phyloP scores from a whole-genome alignment of 2,329 filamentous ascomycete genomes.

The Phaeophleospora eucalypticola region DNA sequence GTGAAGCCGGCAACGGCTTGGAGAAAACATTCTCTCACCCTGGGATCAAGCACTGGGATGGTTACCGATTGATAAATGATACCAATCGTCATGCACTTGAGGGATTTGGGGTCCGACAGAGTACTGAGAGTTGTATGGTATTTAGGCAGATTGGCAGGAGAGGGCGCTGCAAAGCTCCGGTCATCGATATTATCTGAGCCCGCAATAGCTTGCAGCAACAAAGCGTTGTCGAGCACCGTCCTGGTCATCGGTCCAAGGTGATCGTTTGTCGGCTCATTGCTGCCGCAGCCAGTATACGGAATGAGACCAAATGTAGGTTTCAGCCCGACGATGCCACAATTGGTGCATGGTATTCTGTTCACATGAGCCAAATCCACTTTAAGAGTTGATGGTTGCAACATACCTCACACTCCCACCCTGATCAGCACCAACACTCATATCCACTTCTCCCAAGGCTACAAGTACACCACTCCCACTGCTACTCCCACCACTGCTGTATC shows the following conservation, averaged over 20 bases:
- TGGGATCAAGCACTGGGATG: constrained; percentile 33
- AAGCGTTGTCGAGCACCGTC: constrained; percentile 42
- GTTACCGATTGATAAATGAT: constrained; percentile 43
- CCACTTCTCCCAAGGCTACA: constrained; percentile 39
- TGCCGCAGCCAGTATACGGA: constrained; percentile 48
- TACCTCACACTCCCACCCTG: constrained; percentile 38
- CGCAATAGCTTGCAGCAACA: constrained; percentile 44
- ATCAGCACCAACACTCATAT: constrained; percentile 38
- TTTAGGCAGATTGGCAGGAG: constrained; percentile 23
- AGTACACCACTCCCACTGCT: constrained; percentile 43
- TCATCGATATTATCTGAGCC: constrained; percentile 49
- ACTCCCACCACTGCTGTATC: constrained; percentile 48
- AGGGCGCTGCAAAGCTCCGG: constrained; percentile 32
- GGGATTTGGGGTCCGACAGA: constrained; percentile 16
- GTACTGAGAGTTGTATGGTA: constrained; percentile 27
- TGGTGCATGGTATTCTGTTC: constrained; percentile 34
- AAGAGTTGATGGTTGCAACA: not conserved
- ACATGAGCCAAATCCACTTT: constrained; percentile 5
- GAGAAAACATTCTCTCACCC: constrained; percentile 38
- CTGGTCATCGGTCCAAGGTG: constrained; percentile 46
- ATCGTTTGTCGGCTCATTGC: constrained; percentile 43
- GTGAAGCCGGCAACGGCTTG: constrained; percentile 35
- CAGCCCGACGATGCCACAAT: constrained; percentile 35
- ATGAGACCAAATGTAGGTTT: constrained; percentile 50
- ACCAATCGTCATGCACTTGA: constrained; percentile 37